Base-by-base conservation (phyloP, 192 early-diverging fungal species). In the Kickxella alabastrina region DNA sequence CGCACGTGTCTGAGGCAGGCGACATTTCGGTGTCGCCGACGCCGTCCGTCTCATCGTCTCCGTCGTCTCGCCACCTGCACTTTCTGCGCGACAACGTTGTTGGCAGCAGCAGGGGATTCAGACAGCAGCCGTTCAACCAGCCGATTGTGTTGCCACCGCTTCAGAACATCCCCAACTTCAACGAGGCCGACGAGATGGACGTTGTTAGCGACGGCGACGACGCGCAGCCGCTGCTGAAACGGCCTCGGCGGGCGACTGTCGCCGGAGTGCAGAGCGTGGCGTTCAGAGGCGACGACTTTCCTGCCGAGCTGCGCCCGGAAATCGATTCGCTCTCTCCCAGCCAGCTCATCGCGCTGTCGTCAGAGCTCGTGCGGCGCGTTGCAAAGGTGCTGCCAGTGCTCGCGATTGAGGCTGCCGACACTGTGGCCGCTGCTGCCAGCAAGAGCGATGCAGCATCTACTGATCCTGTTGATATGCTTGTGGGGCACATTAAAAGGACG, bases 21-120 rank as follows among this genome's bases (percentile, higher is more conserved):
- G 72, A 75, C 48, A 75, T 75, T 34, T 68, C 65, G 10, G 65
- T 75, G 31, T 75, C 72, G 22, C 65, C 60, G 38, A 64, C 72
- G 45, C 72, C 64, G 18, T 71, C 68, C 12, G 59, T 38, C 25
- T 22, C 65, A 9, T 44, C 70, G 39, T 40, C 62, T 13, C 26
- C n/a, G 13, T 28, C 39, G 18, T 7, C 32, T 29, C 40, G 6
- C 40, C n/a, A 24, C 38, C 2, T 7, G 38, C 50, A 54, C 13
- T 22, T 44, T 15, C 39, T 43, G 27, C 43, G 27, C 39, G 24
- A 25, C 24, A 19, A 15, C 36, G 17, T 14, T 29, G 32, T 37
- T 18, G 41, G 21, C 31, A 27, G 22, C 41, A 27, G 12, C 45
- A 28, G 27, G 4, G 32, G 27, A 21, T 32, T 12, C 12, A 12